Evolutionary conservation across 1,284 basidiomycete genomes (phyloP).

Genomic region (Ustilago xerochloae): DNA sequence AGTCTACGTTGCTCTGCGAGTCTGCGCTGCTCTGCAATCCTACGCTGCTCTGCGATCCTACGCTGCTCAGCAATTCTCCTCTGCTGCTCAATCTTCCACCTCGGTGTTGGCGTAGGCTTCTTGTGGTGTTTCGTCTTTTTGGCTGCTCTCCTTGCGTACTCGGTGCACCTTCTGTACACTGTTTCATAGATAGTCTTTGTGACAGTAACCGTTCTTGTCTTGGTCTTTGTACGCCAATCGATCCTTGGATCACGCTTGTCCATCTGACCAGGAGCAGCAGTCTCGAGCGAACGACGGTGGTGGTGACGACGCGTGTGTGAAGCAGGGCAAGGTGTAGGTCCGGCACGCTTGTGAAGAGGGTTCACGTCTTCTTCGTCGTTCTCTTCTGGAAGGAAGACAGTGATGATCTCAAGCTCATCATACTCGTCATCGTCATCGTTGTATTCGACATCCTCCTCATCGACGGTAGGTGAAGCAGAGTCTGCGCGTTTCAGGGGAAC

Average conservation of each 20-base stretch:
- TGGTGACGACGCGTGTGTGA: conserved; percentile 21
- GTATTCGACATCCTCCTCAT: background rate
- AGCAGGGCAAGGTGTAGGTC: conserved; percentile 39
- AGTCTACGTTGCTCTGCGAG: no score
- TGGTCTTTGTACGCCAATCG: conserved; percentile 8
- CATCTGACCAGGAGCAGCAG: conserved; percentile 3
- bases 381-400: conserved; percentile 38
- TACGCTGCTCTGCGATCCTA: background rate
- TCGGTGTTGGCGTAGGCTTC: background rate
- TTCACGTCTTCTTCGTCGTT: background rate
- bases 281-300: conserved; percentile 12
- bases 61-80: background rate
- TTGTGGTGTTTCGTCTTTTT: background rate
- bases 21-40: background rate
- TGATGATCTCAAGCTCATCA: conserved; percentile 47
- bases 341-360: conserved; percentile 24
- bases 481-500: background rate
- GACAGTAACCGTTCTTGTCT: conserved; percentile 15
- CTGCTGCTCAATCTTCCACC: background rate
- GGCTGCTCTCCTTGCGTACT: conserved; percentile 12
- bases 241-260: conserved; percentile 32
- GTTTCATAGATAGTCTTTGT: conserved; percentile 45
- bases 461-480: background rate
- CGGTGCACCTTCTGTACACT: conserved; percentile 28
- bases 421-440: conserved; percentile 34